These are phyloP conservation scores for Xylaria hypoxylon DNA, from an alignment of 2,329 filamentous ascomycete genomes.

Conservation along the genomic window DNA sequence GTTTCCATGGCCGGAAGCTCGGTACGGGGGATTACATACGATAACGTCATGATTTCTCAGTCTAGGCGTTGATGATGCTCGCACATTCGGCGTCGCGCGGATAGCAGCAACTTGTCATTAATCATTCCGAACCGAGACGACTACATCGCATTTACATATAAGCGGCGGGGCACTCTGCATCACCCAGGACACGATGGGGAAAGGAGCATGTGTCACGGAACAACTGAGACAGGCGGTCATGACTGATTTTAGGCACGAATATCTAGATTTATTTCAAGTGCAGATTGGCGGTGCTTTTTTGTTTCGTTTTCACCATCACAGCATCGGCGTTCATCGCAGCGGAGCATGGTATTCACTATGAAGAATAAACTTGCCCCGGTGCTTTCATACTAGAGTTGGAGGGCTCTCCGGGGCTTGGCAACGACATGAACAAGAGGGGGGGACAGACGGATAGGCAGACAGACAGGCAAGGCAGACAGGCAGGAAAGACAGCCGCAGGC, in stretches of 20 bases:
- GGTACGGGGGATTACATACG: slow-evolving; percentile 79
- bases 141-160: slow-evolving; percentile 31
- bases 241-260: slow-evolving; percentile 22
- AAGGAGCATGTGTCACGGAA: slow-evolving; percentile 17
- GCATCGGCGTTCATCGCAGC: slow-evolving; percentile 37
- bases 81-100: neutral
- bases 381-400: slow-evolving; percentile 30
- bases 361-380: slow-evolving; percentile 19
- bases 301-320: slow-evolving; percentile 33
- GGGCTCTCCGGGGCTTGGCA: slow-evolving; percentile 6
- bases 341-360: slow-evolving; percentile 24
- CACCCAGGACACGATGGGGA: neutral
- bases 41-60: slow-evolving; percentile 67
- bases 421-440: slow-evolving; percentile 2
- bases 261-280: slow-evolving; percentile 33
- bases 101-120: slow-evolving; percentile 9
- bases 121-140: slow-evolving; percentile 9
- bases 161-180: slow-evolving; percentile 25
- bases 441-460: neutral
- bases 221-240: slow-evolving; percentile 6
- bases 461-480: neutral
- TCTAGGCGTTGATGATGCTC: slow-evolving; percentile 21
- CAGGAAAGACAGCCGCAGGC: neutral
- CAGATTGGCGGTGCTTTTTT: slow-evolving; percentile 30
- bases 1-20: slow-evolving; percentile 83